Conservation (phyloP, 169 alveolate genomes). For the Plasmodium vinckei region DNA sequence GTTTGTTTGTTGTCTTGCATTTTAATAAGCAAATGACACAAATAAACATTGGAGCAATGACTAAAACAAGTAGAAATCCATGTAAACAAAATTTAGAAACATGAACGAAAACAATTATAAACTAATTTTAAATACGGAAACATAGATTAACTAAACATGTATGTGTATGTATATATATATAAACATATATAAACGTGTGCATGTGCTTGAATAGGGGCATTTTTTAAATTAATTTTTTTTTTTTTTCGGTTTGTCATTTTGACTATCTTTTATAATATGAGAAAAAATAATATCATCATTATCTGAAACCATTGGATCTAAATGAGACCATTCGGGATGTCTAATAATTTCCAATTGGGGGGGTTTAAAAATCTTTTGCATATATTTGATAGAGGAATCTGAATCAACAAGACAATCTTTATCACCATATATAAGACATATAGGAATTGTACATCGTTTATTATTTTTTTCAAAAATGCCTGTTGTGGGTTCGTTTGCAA, state of each 20-base stretch:
- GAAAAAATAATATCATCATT: conserved; percentile 14
- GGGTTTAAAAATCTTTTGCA: conserved; percentile 7
- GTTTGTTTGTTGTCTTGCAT: too few relatives aligned
- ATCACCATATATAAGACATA: conserved; percentile 37
- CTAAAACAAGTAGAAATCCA: too few relatives aligned
- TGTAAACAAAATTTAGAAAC: too few relatives aligned
- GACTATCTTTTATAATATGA: conserved; percentile 27
- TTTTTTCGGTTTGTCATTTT: neutral
- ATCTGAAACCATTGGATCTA: conserved; percentile 34
- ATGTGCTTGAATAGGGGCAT: too few relatives aligned
- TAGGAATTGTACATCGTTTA: conserved; percentile 17
- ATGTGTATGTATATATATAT: too few relatives aligned
- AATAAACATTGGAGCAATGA: too few relatives aligned
- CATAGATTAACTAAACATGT: too few relatives aligned
- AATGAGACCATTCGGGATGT: conserved; percentile 23
- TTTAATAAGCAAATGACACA: too few relatives aligned
- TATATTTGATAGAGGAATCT: conserved; percentile 17
- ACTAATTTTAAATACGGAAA: too few relatives aligned
- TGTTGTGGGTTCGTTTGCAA: conserved; percentile 17
- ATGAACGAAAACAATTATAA: too few relatives aligned
- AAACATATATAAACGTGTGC: too few relatives aligned
- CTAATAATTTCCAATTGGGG: conserved; percentile 12
- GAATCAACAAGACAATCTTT: conserved; percentile 25
- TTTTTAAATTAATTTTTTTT: too few relatives aligned
- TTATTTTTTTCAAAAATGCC: conserved; percentile 39